Percentiles rank a stretch among this genome's conserved stretches.
phyloP scores from a whole-genome alignment of 2,329 filamentous ascomycete genomes.

The Dactylellina cionopaga region DNA sequence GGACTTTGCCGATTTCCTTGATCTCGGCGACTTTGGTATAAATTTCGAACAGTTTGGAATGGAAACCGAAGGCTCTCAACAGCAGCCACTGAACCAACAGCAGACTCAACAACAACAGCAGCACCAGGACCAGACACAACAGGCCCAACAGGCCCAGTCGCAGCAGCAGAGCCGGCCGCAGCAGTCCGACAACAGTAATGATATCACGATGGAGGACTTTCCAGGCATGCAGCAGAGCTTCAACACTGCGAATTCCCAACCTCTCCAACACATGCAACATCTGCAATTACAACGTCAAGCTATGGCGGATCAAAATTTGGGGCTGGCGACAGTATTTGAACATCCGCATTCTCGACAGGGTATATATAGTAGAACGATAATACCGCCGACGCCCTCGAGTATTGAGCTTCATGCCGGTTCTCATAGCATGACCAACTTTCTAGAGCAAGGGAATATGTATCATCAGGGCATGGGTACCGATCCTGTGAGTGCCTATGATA shows the following conservation, averaged over 20 bases:
- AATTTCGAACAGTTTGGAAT: constrained; percentile 49
- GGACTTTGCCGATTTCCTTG: constrained; percentile 50
- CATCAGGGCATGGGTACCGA: constrained; percentile 75
- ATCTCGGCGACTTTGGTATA: constrained; percentile 43
- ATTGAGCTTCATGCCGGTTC: constrained; percentile 75
- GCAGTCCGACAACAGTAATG: constrained; percentile 9
- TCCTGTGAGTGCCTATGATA: constrained; percentile 63
- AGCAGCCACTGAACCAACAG: constrained; percentile 10
- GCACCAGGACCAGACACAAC: not conserved
- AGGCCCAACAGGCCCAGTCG: constrained; percentile 8
- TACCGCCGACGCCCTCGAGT: constrained; percentile 83
- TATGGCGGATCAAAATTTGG: constrained; percentile 23
- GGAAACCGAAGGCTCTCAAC: constrained; percentile 34
- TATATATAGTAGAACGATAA: constrained; percentile 61
- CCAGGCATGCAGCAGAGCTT: constrained; percentile 38
- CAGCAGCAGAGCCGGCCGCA: constrained; percentile 23
- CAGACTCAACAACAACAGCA: constrained; percentile 9
- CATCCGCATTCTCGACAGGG: constrained; percentile 27
- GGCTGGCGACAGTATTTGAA: constrained; percentile 44
- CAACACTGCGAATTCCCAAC: constrained; percentile 19
- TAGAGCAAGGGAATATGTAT: constrained; percentile 70
- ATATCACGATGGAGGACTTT: constrained; percentile 50
- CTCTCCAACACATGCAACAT: constrained; percentile 36
- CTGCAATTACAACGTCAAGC: constrained; percentile 37
- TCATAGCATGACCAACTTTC: constrained; percentile 67